Base-by-base conservation (phyloP, 805 yeast genomes). In the Starmerella geochares region DNA sequence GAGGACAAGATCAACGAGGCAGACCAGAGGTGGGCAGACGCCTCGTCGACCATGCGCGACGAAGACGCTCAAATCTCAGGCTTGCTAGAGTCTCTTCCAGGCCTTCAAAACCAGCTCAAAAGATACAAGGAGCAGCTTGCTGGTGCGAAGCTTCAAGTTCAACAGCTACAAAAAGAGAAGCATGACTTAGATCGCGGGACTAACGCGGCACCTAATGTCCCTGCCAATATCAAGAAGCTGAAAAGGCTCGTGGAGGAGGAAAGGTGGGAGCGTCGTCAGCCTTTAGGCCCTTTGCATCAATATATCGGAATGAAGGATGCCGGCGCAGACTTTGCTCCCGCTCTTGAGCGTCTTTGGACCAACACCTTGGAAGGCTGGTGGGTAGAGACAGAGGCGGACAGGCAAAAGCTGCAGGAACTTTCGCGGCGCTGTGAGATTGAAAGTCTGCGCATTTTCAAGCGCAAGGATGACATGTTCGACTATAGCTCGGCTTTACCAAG, bases 251-350 rank as follows among this genome's bases (percentile, higher is more conserved):
- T 45, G 5, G 28, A 48, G 8, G 24, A n/a, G 16, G 33, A 49
- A 40, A 40, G 20, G 37, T 44, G 50, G 51, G 71, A 71, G n/a
- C n/a, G n/a, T 16, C 58, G 63, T 2, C 60, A 60, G 31, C 94
- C 95, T 0, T 64, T 81, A 16, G 97, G 97, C 0, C 98, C 98
- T 0, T 54, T 90, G 2, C 96, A 95, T 1, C 56, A 71, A 3
- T 67, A 67, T 52, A 69, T 86, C 2, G 69, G 75, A 4, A 68
- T 90, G 13, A 82, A 78, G 8, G 76, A 65, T 57, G 19, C 62
- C 68, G 25, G 88, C 86, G 86, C 66, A 73, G 47, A 28, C 17
- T 55, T 31, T 33, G 24, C 47, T 4, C 74, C 73, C 21, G 64
- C 82, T 4, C 61, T 88, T 6, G 94, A 85, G 58, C 64, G 76